Evolutionary conservation across 352 stramenopile genomes (phyloP), one percentile per base, ranked within the genome.

Genomic region (Phytopythium oedochilum): DNA sequence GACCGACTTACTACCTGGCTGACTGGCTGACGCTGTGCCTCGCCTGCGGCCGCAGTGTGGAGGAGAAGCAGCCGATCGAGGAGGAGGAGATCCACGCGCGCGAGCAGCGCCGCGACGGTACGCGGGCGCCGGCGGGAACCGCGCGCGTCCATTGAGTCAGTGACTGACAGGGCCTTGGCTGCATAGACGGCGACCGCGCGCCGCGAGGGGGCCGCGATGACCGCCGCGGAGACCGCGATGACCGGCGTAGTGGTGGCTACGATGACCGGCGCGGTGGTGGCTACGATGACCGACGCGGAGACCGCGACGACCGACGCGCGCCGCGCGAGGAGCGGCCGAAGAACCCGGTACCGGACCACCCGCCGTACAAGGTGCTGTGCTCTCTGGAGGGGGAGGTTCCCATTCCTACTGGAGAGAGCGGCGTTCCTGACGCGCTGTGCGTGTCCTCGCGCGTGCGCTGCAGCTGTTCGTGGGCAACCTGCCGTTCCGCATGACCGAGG

Each of bases 381-480:
- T 3, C 3, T 6, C 47, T 55, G 25, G 28, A 35, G n/a, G n/a
- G n/a, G n/a, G n/a, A n/a, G n/a, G 38, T 53, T 36, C 15, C 29
- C 4, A 3, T 52, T 32, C 10, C 23, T 4, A 3, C 29, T 23
- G 22, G 55, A 25, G 25, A 3, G 22, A 11, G 29, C 29, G 29
- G 29, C 29, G 29, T 10, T 5, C 5, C 29, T 34, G 29, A 34
- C 29, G 29, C 29, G 29, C 29, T 5, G 5, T 34, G 29, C 10
- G 5, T 34, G 29, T 34, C 29, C 10, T 5, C 29, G 29, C n/a
- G n/a, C n/a, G 29, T 10, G 29, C 5, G 29, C 29, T 10, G 55
- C 35, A 94, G 83, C 60, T 84, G 36, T 96, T 78, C 42, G 70
- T 94, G 34, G 86, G 84, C 53, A 96, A 96, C 68, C 63, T 96